Percentiles rank a stretch among this genome's conserved stretches.
Conservation (phyloP, 2,329 filamentous ascomycete genomes). For the Aureobasidium sp. region DNA sequence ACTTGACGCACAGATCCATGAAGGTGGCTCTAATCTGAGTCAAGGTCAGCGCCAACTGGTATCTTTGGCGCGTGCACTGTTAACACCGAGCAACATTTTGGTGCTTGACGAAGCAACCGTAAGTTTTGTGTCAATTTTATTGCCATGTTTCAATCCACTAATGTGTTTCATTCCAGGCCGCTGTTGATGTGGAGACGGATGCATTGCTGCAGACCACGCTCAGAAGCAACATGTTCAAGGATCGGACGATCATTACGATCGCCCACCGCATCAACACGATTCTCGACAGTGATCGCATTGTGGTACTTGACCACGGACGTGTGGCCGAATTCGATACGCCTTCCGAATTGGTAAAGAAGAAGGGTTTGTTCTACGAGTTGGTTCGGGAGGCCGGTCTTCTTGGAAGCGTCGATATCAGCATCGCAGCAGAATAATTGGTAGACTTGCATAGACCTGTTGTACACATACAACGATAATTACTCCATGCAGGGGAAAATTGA, state of each 20-base stretch:
- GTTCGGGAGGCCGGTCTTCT: slow-evolving; percentile 84
- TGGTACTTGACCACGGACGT: slow-evolving; percentile 83
- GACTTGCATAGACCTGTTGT: neutral
- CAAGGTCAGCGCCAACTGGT: slow-evolving; percentile 92
- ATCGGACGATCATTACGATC: slow-evolving; percentile 96
- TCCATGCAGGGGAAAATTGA: slow-evolving; percentile 5
- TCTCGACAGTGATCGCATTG: slow-evolving; percentile 76
- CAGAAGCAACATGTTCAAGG: slow-evolving; percentile 64
- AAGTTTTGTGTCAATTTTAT: slow-evolving; percentile 47
- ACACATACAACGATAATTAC: neutral
- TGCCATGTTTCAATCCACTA: slow-evolving; percentile 1
- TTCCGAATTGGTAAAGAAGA: slow-evolving; percentile 63
- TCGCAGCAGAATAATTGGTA: slow-evolving; percentile 4
- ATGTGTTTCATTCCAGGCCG: slow-evolving; percentile 39
- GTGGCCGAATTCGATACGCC: slow-evolving; percentile 93
- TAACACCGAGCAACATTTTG: slow-evolving; percentile 93
- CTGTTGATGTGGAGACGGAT: slow-evolving; percentile 64
- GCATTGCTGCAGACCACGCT: slow-evolving; percentile 57
- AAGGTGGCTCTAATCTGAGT: slow-evolving; percentile 94
- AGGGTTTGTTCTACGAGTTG: slow-evolving; percentile 78
- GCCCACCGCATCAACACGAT: slow-evolving; percentile 98
- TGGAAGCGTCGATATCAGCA: slow-evolving; percentile 29
- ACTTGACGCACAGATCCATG: slow-evolving; percentile 81
- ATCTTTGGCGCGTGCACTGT: slow-evolving; percentile 83
- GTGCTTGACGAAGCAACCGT: slow-evolving; percentile 96